Conservation (phyloP, 495 filamentous ascomycete species). For the Lichina pygmaea region DNA sequence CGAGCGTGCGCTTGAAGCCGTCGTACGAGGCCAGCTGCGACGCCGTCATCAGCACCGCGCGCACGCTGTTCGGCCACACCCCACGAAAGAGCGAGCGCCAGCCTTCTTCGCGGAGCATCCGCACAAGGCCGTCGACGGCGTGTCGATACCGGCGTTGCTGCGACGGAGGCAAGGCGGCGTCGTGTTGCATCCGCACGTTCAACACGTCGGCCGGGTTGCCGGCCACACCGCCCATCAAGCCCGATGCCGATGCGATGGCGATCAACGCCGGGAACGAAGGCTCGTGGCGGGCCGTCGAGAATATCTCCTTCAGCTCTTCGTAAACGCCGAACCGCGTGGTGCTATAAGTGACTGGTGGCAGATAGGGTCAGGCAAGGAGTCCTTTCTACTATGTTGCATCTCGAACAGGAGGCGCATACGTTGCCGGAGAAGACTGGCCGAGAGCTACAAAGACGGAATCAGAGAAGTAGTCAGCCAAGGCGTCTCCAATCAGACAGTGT, state of each 20-base stretch:
- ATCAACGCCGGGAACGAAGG: conserved; percentile 47
- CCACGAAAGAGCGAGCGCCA: conserved; percentile 50
- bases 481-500: conserved; percentile 1
- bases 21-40: conserved; percentile 82
- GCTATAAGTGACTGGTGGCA: conserved; percentile 34
- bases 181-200: conserved; percentile 97
- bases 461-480: neutral
- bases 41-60: conserved; percentile 84
- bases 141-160: conserved; percentile 72
- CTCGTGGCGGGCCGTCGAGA: conserved; percentile 21
- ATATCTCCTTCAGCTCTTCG: conserved; percentile 59
- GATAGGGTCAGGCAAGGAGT: conserved; percentile 1
- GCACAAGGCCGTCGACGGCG: conserved; percentile 60
- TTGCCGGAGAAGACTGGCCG: conserved; percentile 77
- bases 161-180: conserved; percentile 45
- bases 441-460: conserved; percentile 25
- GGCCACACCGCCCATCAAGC: conserved; percentile 67
- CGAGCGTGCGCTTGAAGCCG: conserved; percentile 56
- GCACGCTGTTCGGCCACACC: conserved; percentile 70
- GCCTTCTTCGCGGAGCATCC: conserved; percentile 66
- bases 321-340: conserved; percentile 88
- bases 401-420: conserved; percentile 7
- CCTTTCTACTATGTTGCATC: neutral
- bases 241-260: conserved; percentile 54
- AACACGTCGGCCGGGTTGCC: conserved; percentile 90